Evolutionary conservation across 371 early-diverging fungal genomes (phyloP).

Genomic region (Dinochytrium kinnereticum): DNA sequence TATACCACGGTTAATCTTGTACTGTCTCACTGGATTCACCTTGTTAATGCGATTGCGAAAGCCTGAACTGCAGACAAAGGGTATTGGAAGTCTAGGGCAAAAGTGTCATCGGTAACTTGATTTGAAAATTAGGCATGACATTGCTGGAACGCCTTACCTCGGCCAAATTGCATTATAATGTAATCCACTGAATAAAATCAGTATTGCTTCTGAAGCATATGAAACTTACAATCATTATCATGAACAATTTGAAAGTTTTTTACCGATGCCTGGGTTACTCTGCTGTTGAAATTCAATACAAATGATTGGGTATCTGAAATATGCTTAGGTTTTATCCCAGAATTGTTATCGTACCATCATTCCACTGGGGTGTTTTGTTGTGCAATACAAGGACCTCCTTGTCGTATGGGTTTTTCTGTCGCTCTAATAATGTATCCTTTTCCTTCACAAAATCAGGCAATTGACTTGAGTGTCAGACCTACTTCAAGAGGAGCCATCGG

Average conservation of each 20-base stretch:
- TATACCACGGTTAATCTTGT: slow-evolving; percentile 1
- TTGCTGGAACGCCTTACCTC: slow-evolving; percentile 40
- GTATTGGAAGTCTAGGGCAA: slow-evolving; percentile 94
- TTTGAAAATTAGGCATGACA: neutral
- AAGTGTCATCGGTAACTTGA: slow-evolving; percentile 71
- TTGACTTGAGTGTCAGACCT: slow-evolving; percentile 12
- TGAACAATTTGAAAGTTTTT: slow-evolving; percentile 98
- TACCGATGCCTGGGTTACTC: slow-evolving; percentile 93
- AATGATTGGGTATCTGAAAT: slow-evolving; percentile 86
- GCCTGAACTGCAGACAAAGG: slow-evolving; percentile 94
- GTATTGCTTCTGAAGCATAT: neutral
- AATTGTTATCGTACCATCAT: slow-evolving; percentile 64
- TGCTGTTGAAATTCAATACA: slow-evolving; percentile 93
- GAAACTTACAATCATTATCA: slow-evolving; percentile 79
- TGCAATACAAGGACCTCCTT: slow-evolving; percentile 73
- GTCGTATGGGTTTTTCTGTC: slow-evolving; percentile 64
- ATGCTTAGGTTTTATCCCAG: neutral
- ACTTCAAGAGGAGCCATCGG: slow-evolving; percentile 64
- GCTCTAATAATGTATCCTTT: slow-evolving; percentile 69
- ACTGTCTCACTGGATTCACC: too few relatives aligned
- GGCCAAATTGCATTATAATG: slow-evolving; percentile 96
- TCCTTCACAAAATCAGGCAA: slow-evolving; percentile 48
- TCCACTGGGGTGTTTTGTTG: slow-evolving; percentile 95
- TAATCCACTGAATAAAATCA: slow-evolving; percentile 73
- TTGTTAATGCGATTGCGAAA: slow-evolving; percentile 91